Conservation (phyloP, 139 green algal species). For the Bryopsis sp. region DNA sequence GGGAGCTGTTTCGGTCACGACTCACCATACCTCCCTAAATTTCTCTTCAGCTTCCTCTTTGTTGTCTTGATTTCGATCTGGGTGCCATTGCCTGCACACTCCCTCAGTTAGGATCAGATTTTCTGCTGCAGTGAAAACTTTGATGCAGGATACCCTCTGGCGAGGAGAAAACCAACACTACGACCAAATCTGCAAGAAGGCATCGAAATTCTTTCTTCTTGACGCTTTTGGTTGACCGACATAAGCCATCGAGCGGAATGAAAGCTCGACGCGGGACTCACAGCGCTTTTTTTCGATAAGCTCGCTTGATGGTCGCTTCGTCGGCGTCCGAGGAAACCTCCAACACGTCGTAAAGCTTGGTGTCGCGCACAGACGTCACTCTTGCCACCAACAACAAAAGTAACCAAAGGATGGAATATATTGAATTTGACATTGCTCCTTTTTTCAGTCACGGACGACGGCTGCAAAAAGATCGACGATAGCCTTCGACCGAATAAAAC, state of each 20-base stretch:
- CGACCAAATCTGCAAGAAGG: too few relatives aligned
- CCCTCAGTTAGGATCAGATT: background rate
- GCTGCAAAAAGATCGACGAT: too few relatives aligned
- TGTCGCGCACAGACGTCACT: conserved; percentile 51
- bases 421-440: too few relatives aligned
- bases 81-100: conserved; percentile 62
- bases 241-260: too few relatives aligned
- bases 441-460: too few relatives aligned
- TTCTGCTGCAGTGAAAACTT: too few relatives aligned
- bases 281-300: conserved; percentile 59
- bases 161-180: background rate
- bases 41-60: conserved; percentile 64
- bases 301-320: conserved; percentile 74
- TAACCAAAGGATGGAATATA: too few relatives aligned
- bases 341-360: conserved; percentile 64
- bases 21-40: conserved; percentile 46
- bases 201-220: too few relatives aligned
- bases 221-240: too few relatives aligned
- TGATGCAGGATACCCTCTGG: background rate
- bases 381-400: too few relatives aligned
- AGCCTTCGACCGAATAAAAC: too few relatives aligned
- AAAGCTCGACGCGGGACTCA: conserved; percentile 28
- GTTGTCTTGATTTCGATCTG: conserved; percentile 68
- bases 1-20: too few relatives aligned
- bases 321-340: conserved; percentile 53